Conservation (phyloP, 2,329 filamentous ascomycete species). For the Claviceps sorghi region DNA sequence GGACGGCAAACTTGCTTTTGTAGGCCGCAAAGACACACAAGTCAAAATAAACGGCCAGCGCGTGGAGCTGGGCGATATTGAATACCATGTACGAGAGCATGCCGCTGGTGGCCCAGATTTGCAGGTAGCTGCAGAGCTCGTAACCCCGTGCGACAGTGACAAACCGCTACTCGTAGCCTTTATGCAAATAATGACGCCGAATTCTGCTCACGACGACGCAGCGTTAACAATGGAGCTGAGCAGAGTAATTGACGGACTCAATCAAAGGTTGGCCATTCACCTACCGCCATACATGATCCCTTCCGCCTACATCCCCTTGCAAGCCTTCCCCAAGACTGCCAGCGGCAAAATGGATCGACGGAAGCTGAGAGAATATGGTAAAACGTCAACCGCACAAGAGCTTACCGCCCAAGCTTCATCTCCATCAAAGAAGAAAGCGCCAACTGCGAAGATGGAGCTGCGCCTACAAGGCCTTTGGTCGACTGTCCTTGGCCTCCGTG, state of each 20-base stretch:
- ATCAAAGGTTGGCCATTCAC: background rate
- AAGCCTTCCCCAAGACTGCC: background rate
- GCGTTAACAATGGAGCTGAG: background rate
- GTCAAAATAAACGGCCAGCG: slow-evolving; percentile 45
- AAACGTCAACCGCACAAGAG: background rate
- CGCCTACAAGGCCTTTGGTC: slow-evolving; percentile 4
- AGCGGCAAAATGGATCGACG: slow-evolving; percentile 1
- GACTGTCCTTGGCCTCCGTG: slow-evolving; percentile 4
- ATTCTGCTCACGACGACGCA: background rate
- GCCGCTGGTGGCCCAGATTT: background rate
- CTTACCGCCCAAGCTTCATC: background rate
- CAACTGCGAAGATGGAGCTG: background rate
- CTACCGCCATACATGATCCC: slow-evolving; percentile 3
- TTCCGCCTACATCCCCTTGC: background rate
- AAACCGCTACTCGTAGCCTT: slow-evolving; percentile 2
- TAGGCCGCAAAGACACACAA: slow-evolving; percentile 43
- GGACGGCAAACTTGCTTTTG: slow-evolving; percentile 2
- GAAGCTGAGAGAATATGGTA: background rate
- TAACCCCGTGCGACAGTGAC: background rate
- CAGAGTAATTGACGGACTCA: background rate
- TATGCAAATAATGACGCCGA: background rate
- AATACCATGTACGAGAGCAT: slow-evolving; percentile 7
- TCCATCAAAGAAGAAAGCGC: background rate
- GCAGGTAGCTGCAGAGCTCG: slow-evolving; percentile 1
- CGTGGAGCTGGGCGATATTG: slow-evolving; percentile 30